phyloP scores from a whole-genome alignment of 371 early-diverging fungal genomes.

The Mortierella sp. region DNA sequence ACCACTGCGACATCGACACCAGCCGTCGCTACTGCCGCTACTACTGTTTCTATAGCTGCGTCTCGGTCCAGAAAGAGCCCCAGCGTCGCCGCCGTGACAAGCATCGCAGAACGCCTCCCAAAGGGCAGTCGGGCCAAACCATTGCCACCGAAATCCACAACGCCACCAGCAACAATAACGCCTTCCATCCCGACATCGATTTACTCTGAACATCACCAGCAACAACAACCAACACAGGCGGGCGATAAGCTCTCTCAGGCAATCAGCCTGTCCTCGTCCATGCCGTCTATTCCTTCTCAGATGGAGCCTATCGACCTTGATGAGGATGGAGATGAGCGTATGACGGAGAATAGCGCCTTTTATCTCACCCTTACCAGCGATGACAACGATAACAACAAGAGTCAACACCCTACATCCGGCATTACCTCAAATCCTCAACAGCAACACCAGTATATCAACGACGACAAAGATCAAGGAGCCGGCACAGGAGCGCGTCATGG shows the following conservation, averaged over 20 bases:
- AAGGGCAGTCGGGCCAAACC: conserved; percentile 37
- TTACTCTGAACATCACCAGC: not conserved
- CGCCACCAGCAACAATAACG: not conserved
- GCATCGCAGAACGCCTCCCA: conserved; percentile 33
- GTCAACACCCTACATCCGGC: no score
- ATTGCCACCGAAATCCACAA: conserved; percentile 18
- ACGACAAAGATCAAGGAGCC: not conserved
- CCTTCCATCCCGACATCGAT: not conserved
- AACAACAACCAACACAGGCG: not conserved
- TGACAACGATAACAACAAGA: not conserved
- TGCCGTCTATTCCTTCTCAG: conserved; percentile 16
- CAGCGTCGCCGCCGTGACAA: not conserved
- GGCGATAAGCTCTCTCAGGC: conserved; percentile 12
- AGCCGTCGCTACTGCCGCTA: not conserved
- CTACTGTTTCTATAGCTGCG: not conserved
- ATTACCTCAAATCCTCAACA: no score
- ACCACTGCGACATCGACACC: no score
- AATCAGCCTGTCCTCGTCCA: conserved; percentile 19
- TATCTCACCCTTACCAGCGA: not conserved
- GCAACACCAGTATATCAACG: not conserved
- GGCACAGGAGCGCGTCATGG: not conserved
- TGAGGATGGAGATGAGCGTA: conserved; percentile 2
- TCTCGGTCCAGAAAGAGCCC: conserved; percentile 21
- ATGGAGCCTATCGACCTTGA: not conserved
- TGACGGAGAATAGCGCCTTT: not conserved